phyloP scores from a whole-genome alignment of 1,139 yeast species.

The Scheffersomyces segobiensis region DNA sequence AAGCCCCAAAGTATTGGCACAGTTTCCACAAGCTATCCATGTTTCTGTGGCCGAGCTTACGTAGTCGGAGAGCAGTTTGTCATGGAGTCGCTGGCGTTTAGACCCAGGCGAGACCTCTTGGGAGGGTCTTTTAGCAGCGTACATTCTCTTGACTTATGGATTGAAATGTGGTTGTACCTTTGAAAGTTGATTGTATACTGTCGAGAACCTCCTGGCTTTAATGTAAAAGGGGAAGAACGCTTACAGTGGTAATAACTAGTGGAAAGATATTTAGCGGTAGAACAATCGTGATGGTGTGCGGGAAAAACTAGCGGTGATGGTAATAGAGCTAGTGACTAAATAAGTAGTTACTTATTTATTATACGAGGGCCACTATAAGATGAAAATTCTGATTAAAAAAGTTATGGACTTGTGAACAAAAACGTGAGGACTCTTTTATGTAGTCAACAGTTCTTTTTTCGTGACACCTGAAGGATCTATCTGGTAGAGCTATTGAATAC shows the following conservation, averaged over 20 bases:
- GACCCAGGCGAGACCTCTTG: constrained; percentile 1
- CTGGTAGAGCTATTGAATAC: background rate
- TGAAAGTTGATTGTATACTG: background rate
- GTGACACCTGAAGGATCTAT: background rate
- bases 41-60: constrained; percentile 35
- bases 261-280: background rate
- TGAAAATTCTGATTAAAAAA: too few relatives aligned
- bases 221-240: background rate
- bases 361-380: background rate
- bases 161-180: background rate
- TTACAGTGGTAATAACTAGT: too few relatives aligned
- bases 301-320: background rate
- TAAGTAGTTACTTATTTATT: background rate
- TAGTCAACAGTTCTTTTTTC: background rate
- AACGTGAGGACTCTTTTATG: background rate
- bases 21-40: constrained; percentile 53
- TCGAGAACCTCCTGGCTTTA: background rate
- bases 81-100: constrained; percentile 4
- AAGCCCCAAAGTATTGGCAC: constrained; percentile 48
- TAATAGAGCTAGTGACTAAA: background rate
- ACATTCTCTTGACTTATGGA: background rate
- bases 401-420: background rate
- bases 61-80: constrained; percentile 10
- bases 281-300: background rate
- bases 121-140: background rate